Percentiles rank a stretch among this genome's conserved stretches.
Conservation (phyloP, 768 basidiomycete genomes). For the Hygrophoropsis aurantiaca region DNA sequence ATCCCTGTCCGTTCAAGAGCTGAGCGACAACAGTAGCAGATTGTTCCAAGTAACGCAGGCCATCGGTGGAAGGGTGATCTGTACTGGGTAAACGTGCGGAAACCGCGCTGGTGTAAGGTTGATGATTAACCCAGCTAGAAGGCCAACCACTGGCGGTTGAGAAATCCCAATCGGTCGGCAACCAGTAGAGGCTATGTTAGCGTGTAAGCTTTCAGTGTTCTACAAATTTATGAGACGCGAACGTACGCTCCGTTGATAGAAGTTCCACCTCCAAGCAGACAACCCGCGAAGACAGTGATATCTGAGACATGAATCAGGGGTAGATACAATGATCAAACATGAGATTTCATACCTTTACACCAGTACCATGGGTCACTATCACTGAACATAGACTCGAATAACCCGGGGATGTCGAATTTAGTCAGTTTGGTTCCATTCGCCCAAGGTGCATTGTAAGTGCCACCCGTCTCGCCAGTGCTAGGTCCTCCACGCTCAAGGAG, state of each 20-base stretch:
- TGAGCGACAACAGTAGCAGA: conserved; percentile 41
- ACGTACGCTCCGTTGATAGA: conserved; percentile 64
- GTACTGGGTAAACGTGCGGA: conserved; percentile 53
- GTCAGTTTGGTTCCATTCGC: conserved; percentile 51
- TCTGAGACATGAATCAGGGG: conserved; percentile 31
- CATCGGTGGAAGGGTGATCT: conserved; percentile 59
- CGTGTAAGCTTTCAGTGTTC: neutral
- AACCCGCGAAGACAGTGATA: conserved; percentile 62
- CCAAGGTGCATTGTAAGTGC: conserved; percentile 55
- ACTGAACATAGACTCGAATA: conserved; percentile 64
- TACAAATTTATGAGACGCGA: neutral
- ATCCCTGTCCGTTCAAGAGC: conserved; percentile 50
- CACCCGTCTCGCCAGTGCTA: conserved; percentile 57
- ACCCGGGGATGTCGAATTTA: conserved; percentile 64
- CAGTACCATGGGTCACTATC: conserved; percentile 59
- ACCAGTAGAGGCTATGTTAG: conserved; percentile 46
- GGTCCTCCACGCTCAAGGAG: conserved; percentile 66
- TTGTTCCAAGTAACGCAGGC: conserved; percentile 56
- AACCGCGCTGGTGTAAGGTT: conserved; percentile 49
- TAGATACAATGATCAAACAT: neutral
- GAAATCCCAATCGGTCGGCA: conserved; percentile 53
- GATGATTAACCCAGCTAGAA: conserved; percentile 50
- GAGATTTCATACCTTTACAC: conserved; percentile 50
- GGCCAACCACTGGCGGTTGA: conserved; percentile 53
- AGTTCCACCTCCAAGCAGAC: conserved; percentile 62